Evolutionary conservation across 139 green algal genomes (phyloP).

Genomic region (Astrephomene gubernaculifera): DNA sequence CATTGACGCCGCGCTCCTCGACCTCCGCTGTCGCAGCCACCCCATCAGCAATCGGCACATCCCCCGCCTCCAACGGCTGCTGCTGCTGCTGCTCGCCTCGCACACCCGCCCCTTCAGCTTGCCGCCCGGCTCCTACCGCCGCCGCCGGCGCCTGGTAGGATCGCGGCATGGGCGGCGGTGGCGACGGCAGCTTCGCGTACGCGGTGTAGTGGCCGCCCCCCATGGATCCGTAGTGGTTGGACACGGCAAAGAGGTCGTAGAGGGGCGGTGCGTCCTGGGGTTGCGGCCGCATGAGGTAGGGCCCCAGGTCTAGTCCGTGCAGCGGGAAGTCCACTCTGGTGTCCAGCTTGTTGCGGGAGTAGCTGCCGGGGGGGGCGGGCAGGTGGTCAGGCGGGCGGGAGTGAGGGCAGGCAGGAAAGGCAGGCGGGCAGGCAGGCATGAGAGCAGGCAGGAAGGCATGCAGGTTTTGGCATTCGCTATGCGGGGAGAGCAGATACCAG

Average conservation of each 20-base stretch:
- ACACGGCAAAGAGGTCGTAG: constrained; percentile 94
- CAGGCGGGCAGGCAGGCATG: neutral
- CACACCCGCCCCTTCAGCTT: too few relatives aligned
- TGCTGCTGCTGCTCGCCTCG: too few relatives aligned
- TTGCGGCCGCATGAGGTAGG: constrained; percentile 57
- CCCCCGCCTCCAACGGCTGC: too few relatives aligned
- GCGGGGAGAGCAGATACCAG: too few relatives aligned
- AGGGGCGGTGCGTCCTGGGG: constrained; percentile 45
- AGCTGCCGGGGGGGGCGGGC: constrained; percentile 13
- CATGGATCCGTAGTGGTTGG: constrained; percentile 93
- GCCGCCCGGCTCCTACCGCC: neutral
- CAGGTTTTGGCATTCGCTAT: too few relatives aligned
- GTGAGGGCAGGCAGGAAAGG: neutral
- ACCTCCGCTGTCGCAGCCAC: too few relatives aligned
- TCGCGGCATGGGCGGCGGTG: too few relatives aligned
- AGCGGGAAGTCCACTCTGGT: constrained; percentile 73
- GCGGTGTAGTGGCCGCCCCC: constrained; percentile 98
- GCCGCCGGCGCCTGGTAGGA: neutral
- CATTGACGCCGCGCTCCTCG: too few relatives aligned
- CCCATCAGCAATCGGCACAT: too few relatives aligned
- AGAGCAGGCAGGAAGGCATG: too few relatives aligned
- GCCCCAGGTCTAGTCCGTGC: constrained; percentile 81
- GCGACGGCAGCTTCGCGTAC: constrained; percentile 71
- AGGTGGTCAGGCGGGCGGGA: neutral
- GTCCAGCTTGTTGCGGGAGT: constrained; percentile 88